These are phyloP conservation scores for Daldinia concentrica DNA, from an alignment of 495 filamentous ascomycete species.

Conservation along the genomic window DNA sequence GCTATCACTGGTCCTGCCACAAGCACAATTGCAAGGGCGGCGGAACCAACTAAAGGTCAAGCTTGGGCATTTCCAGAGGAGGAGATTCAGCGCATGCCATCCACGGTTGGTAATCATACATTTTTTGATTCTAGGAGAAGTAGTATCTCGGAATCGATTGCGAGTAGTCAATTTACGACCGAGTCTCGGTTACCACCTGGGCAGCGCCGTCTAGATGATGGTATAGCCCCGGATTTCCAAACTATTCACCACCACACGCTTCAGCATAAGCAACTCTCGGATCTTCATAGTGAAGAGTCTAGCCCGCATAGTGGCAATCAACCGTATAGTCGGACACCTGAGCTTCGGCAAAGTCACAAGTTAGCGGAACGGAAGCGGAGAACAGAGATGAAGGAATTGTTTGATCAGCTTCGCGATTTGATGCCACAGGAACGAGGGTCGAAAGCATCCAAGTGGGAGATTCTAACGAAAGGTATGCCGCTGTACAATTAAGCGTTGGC, in stretches of 20 bases:
- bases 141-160: constrained; percentile 76
- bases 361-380: constrained; percentile 94
- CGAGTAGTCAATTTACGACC: constrained; percentile 75
- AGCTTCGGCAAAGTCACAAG: constrained; percentile 95
- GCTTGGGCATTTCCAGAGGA: constrained; percentile 86
- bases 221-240: constrained; percentile 54
- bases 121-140: constrained; percentile 73
- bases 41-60: constrained; percentile 82
- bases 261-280: constrained; percentile 76
- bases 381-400: constrained; percentile 98
- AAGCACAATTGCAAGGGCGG: constrained; percentile 80
- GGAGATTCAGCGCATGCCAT: constrained; percentile 62
- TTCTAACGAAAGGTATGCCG: constrained; percentile 85
- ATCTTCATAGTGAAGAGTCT: constrained; percentile 68
- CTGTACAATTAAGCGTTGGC: not conserved
- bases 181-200: constrained; percentile 75
- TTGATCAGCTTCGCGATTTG: constrained; percentile 82
- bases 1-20: constrained; percentile 79
- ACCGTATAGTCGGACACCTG: constrained; percentile 93
- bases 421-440: constrained; percentile 87
- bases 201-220: constrained; percentile 72
- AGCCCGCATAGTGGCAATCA: constrained; percentile 66
- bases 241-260: constrained; percentile 76
- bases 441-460: constrained; percentile 99
- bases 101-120: constrained; percentile 58